Evolutionary conservation across 108 stramenopile genomes (phyloP), one percentile per base, ranked within the genome.

Genomic region (Cyclotella atomus): DNA sequence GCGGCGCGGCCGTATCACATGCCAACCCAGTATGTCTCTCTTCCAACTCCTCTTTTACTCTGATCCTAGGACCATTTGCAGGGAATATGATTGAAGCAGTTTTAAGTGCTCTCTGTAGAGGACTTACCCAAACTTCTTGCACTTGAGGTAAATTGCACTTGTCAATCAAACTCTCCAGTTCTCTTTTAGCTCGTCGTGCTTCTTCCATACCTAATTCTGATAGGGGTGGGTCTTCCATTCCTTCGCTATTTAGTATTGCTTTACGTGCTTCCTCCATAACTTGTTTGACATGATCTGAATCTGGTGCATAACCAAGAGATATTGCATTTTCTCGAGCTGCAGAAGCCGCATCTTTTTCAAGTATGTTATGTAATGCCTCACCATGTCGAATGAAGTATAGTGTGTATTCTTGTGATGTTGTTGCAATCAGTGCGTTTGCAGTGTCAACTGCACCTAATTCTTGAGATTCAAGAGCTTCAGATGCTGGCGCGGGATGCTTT

Each of bases 11-110:
- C 34, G 56, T 79, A 75, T 89, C 89, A 23, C 84, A 84, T 62
- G 86, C 81, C 16, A 71, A 70, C 19, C 71, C 78, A 3, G 89
- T 89, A 23, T 64, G 71, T 45, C 87, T 75, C 59, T 88, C 89
- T 62, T 73, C 46, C n/a, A 90, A 46, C 20, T 86, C 85, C 14
- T 74, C 69, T 56, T 76, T 72, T 15, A 90, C 83, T 47, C 76
- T 76, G 2, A 85, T 75, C 15, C 74, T 72, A 25, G 79, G 43
- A 66, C 69, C 52, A 32, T 25, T 21, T 2, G 1, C 16, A 1
- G 85, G 81, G 60, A 83, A 83, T 14, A 88, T 43, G 15, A 52
- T 63, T 7, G 73, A 73, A n/a, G 83, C 82, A 1, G 89, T 90
- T 49, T 86, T 76, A 54, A 90, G 60, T 10, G 83, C 77, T 23